phyloP scores from a whole-genome alignment of 176 grass and related monocot genomes.

The Metroxylon sagu region DNA sequence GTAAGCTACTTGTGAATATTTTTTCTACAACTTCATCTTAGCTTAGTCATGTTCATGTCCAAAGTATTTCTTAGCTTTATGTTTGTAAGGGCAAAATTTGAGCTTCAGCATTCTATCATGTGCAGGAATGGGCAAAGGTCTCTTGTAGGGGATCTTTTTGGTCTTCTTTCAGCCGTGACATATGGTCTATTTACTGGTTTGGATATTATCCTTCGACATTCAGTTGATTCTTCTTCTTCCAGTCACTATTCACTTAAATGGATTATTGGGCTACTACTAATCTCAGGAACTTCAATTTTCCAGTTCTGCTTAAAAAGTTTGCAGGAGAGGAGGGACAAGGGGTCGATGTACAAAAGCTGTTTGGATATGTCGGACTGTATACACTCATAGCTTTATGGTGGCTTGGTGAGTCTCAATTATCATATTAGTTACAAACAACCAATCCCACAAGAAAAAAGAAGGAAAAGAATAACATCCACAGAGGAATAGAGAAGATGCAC shows the following conservation, averaged over 20 bases:
- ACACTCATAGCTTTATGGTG: constrained; percentile 84
- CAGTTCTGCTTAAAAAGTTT: constrained; percentile 96
- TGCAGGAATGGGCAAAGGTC: constrained; percentile 62
- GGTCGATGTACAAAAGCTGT: constrained; percentile 85
- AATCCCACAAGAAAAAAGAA: no score
- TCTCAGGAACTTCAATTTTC: not conserved
- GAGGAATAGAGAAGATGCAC: no score
- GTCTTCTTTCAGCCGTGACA: constrained; percentile 74
- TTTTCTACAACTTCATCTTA: not conserved
- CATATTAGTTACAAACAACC: not conserved
- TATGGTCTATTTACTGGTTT: constrained; percentile 92
- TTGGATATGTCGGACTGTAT: constrained; percentile 89
- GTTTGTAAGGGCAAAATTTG: constrained; percentile 15
- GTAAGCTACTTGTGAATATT: not conserved
- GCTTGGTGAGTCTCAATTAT: constrained; percentile 51
- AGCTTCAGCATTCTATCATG: constrained; percentile 17
- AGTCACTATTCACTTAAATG: no score
- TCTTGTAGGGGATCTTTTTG: constrained; percentile 85
- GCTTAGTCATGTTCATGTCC: not conserved
- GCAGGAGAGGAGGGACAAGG: constrained; percentile 90
- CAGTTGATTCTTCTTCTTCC: not conserved
- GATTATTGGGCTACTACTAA: no score
- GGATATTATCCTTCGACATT: not conserved
- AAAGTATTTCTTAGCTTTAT: not conserved
- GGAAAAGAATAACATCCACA: no score